Base-by-base conservation (phyloP, 2,329 filamentous ascomycete genomes). In the Arthrobotrys entomopaga region DNA sequence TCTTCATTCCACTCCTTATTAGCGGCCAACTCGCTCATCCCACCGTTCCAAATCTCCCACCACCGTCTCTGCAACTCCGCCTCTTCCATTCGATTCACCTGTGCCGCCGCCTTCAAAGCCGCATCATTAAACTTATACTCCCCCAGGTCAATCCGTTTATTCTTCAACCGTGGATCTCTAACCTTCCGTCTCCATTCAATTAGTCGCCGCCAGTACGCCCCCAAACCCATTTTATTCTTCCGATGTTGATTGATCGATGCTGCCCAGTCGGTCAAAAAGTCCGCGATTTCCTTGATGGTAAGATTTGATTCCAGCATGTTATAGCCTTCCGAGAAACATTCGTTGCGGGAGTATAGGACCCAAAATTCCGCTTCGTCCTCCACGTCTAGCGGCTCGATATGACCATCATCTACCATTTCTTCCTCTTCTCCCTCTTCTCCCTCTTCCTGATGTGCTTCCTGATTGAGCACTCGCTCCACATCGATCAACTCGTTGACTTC, bases 291-390 rank as follows among this genome's bases (percentile, higher is more conserved):
- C 5, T 6, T 58, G 24, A 74, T 61, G 1, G 50, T 42, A 11
- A 74, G 57, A 1, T 38, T 46, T 0, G 26, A 16, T 42, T 74
- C 70, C 1, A 74, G 63, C 70, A 74, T 74, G n/a, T 50, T n/a
- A 34, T 74, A 67, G 8, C 70, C 70, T 49, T 74, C 70, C 2
- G 70, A 66, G 57, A 74, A 74, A 38, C 70, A 74, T 64, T 74
- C 70, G 52, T 74, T 74, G 26, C 52, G 22, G 22, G 43, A 42
- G 29, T 73, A 74, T 3, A 59, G 63, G 1, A 67, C 50, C 70
- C 70, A 74, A n/a, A 74, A 74, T 16, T 74, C 70, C 0, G 42
- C 43, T 64, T 74, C 70, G 15, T 64, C 70, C 11, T 74, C 63
- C 1, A n/a, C n/a, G 34, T 24, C 57, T 20, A 74, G 50, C 0